Evolutionary conservation across 306 rosid species (phyloP).

Genomic region (Rubus parviflorus): DNA sequence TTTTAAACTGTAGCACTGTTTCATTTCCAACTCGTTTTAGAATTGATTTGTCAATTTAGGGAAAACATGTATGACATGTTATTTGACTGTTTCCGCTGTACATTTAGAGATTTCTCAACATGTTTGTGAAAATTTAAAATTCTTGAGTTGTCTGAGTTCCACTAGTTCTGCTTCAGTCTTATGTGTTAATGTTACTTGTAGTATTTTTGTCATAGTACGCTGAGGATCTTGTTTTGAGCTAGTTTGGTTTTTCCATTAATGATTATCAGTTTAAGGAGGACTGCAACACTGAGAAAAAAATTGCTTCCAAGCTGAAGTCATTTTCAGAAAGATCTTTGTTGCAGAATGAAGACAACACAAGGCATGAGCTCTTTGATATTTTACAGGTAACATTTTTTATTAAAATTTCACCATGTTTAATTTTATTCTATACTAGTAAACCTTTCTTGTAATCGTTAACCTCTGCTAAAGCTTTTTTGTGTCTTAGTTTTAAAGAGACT

Average conservation of each 20-base stretch:
- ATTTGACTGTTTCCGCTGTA: background rate
- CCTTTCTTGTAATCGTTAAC: background rate
- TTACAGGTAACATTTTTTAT: conserved; percentile 49
- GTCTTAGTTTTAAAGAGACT: background rate
- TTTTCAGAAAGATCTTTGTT: conserved; percentile 53
- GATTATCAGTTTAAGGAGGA: conserved; percentile 80
- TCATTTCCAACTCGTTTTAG: background rate
- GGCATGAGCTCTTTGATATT: conserved; percentile 74
- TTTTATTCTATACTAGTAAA: background rate
- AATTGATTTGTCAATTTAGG: background rate
- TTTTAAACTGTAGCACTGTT: background rate
- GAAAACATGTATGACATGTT: background rate
- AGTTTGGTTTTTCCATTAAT: conserved; percentile 12
- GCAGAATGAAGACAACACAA: conserved; percentile 57
- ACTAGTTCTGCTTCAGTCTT: conserved; percentile 11
- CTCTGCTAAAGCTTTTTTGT: conserved; percentile 7
- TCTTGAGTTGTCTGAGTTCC: conserved; percentile 12
- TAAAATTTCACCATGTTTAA: background rate
- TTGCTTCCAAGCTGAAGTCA: conserved; percentile 77
- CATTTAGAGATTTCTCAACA: background rate
- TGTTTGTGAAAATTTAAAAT: conserved; percentile 8
- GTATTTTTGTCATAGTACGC: conserved; percentile 6
- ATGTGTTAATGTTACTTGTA: conserved; percentile 4
- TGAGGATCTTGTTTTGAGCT: conserved; percentile 11
- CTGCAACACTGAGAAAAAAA: conserved; percentile 79